Conservation (phyloP, 176 grass and related monocot genomes). For the Oryza brachyantha region DNA sequence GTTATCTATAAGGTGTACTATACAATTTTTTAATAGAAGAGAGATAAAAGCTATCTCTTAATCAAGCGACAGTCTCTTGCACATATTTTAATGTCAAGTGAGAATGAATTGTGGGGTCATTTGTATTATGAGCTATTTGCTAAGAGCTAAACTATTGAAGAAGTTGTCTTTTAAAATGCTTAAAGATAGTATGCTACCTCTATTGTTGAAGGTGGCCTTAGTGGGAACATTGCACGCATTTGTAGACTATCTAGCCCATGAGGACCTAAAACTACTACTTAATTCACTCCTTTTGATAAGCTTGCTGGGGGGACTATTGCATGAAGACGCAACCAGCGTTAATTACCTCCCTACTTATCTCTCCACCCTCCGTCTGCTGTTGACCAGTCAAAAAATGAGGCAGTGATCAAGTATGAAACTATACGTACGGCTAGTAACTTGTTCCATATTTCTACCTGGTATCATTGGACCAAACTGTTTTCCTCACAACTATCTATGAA, state of each 20-base stretch:
- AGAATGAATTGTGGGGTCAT: too few species aligned
- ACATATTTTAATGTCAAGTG: too few species aligned
- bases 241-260: slow-evolving; percentile 46
- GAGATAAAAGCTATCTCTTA: too few species aligned
- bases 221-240: slow-evolving; percentile 48
- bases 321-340: slow-evolving; percentile 20
- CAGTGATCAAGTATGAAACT: slow-evolving; percentile 21
- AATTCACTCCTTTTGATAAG: slow-evolving; percentile 69
- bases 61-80: too few species aligned
- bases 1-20: too few species aligned
- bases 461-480: slow-evolving; percentile 32
- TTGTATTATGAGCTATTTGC: too few species aligned
- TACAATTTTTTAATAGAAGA: too few species aligned
- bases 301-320: slow-evolving; percentile 33
- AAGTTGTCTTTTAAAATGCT: too few species aligned
- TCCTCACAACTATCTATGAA: slow-evolving; percentile 44
- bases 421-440: slow-evolving; percentile 32
- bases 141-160: too few species aligned
- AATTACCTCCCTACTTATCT: slow-evolving; percentile 30
- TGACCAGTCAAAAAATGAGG: slow-evolving; percentile 62
- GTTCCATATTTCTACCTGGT: slow-evolving; percentile 34
- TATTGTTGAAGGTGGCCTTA: too few species aligned
- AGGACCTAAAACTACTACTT: slow-evolving; percentile 46
- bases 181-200: too few species aligned
- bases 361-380: slow-evolving; percentile 30